phyloP scores from a whole-genome alignment of 202 grass and related monocot genomes.

The Saccharum hybrid region DNA sequence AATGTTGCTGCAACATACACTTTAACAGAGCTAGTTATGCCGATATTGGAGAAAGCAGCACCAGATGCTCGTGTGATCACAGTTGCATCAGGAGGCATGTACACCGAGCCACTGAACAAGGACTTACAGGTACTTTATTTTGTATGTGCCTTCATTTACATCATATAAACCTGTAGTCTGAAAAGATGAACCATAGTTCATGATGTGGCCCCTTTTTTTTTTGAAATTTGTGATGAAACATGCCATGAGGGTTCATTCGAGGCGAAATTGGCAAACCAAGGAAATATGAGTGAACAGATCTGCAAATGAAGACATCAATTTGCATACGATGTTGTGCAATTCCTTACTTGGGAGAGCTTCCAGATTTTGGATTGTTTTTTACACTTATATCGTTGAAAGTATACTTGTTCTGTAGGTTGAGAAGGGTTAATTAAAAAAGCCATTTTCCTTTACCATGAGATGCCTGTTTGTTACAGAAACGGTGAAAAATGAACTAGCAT shows the following conservation, averaged over 20 bases:
- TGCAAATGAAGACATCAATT: not conserved
- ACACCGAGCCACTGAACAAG: slow-evolving; percentile 69
- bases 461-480: too few species aligned
- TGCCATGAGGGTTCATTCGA: not conserved
- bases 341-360: not conserved
- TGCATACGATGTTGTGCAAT: not conserved
- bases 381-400: slow-evolving; percentile 2
- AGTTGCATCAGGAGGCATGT: slow-evolving; percentile 90
- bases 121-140: slow-evolving; percentile 66
- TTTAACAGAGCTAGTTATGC: slow-evolving; percentile 78
- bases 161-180: not conserved
- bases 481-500: slow-evolving; percentile 26
- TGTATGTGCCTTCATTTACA: slow-evolving; percentile 17
- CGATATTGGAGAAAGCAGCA: slow-evolving; percentile 77
- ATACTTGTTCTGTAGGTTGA: not conserved
- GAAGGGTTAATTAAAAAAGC: slow-evolving; percentile 8
- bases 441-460: not conserved
- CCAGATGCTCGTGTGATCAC: slow-evolving; percentile 85
- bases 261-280: not conserved
- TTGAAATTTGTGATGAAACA: slow-evolving; percentile 9
- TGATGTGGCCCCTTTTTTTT: not conserved
- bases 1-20: slow-evolving; percentile 86
- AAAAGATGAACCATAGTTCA: not conserved
- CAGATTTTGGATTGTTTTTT: slow-evolving; percentile 1
- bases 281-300: not conserved